A percentile compares a stretch with the other conserved stretches of the same genome.
phyloP scores from a whole-genome alignment of 1,284 basidiomycete genomes.

The Apiotrichum siamense region DNA sequence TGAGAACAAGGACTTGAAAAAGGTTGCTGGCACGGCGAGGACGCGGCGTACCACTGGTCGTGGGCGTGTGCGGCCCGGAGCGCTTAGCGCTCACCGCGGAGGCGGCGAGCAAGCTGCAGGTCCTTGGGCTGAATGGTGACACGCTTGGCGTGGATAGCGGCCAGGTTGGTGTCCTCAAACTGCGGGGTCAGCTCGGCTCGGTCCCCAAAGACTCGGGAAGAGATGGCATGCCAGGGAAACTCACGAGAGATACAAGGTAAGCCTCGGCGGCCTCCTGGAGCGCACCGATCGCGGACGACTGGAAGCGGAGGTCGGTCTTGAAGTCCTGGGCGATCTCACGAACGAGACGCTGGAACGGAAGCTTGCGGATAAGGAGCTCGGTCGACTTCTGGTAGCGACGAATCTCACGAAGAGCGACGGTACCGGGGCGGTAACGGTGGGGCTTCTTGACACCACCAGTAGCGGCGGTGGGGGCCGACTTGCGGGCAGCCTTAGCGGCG shows the following conservation, averaged over 20 bases:
- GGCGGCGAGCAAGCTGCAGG: conserved; percentile 58
- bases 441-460: conserved; percentile 59
- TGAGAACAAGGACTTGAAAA: background rate
- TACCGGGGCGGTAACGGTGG: conserved; percentile 56
- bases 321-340: conserved; percentile 62
- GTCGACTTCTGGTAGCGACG: conserved; percentile 64
- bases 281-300: conserved; percentile 64
- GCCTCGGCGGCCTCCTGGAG: conserved; percentile 70
- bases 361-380: conserved; percentile 83
- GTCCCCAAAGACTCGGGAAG: too few species aligned
- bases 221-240: background rate
- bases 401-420: conserved; percentile 55
- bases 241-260: conserved; percentile 49
- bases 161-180: conserved; percentile 52
- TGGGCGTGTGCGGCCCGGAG: too few species aligned
- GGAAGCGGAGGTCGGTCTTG: conserved; percentile 63
- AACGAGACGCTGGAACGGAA: conserved; percentile 86
- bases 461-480: conserved; percentile 45
- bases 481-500: conserved; percentile 52
- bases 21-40: background rate
- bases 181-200: background rate
- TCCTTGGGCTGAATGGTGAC: conserved; percentile 64
- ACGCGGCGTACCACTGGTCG: too few species aligned
- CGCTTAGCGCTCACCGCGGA: conserved; percentile 53
- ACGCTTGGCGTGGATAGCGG: conserved; percentile 53